Percentiles rank a stretch among this genome's conserved stretches.
phyloP scores from a whole-genome alignment of 495 filamentous ascomycete species.

The Penicillium cinerascens region DNA sequence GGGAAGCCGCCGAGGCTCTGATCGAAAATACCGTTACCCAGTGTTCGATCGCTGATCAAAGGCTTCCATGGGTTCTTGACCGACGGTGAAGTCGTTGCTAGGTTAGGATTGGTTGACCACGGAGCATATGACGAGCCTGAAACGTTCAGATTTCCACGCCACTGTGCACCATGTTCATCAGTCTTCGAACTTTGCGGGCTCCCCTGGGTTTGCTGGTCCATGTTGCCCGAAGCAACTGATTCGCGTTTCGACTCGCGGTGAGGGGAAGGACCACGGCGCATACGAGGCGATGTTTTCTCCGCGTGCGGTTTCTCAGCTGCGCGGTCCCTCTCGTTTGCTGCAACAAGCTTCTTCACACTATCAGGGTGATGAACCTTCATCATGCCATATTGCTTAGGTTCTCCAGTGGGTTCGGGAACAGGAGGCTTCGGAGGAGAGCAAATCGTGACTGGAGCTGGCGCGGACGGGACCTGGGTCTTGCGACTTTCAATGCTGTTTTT shows the following conservation, averaged over 20 bases:
- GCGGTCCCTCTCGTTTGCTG: slow-evolving; percentile 39
- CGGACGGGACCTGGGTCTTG: slow-evolving; percentile 22
- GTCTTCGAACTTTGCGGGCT: slow-evolving; percentile 19
- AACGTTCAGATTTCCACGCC: slow-evolving; percentile 36
- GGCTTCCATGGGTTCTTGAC: slow-evolving; percentile 71
- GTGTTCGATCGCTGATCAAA: slow-evolving; percentile 62
- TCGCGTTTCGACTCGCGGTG: slow-evolving; percentile 36
- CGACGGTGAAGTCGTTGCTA: slow-evolving; percentile 33
- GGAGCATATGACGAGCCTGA: slow-evolving; percentile 35
- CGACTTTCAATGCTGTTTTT: slow-evolving; percentile 32
- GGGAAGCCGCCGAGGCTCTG: slow-evolving; percentile 52
- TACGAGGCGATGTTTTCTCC: slow-evolving; percentile 15
- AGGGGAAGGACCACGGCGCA: slow-evolving; percentile 32
- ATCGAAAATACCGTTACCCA: slow-evolving; percentile 79
- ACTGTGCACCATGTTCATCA: slow-evolving; percentile 37
- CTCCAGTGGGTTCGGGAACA: slow-evolving; percentile 49
- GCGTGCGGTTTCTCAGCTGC: slow-evolving; percentile 31
- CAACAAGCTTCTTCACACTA: slow-evolving; percentile 40
- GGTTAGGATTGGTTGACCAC: slow-evolving; percentile 38
- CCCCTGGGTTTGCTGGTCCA: background rate
- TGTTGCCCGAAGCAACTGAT: slow-evolving; percentile 9
- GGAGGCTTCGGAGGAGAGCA: slow-evolving; percentile 53
- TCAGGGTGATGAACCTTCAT: slow-evolving; percentile 57
- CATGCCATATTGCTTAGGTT: slow-evolving; percentile 56
- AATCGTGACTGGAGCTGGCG: slow-evolving; percentile 19